phyloP scores from a whole-genome alignment of 2,329 filamentous ascomycete species.

The Ophiocordyceps robertsii region DNA sequence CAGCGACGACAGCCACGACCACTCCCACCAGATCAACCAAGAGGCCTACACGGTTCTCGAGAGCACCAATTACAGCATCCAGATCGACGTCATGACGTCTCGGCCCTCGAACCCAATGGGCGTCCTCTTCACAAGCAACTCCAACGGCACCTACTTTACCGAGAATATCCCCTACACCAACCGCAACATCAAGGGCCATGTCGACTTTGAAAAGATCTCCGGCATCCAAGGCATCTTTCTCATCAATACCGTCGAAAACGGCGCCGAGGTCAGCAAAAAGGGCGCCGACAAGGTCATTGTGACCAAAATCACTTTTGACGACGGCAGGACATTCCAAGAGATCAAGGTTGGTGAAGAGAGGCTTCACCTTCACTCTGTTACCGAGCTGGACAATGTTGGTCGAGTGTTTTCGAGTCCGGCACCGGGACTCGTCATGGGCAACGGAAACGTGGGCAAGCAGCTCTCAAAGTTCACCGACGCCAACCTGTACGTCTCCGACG shows the following conservation, averaged over 20 bases:
- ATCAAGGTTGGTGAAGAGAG: slow-evolving; percentile 55
- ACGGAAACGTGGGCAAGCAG: slow-evolving; percentile 74
- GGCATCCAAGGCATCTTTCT: slow-evolving; percentile 87
- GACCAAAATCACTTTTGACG: slow-evolving; percentile 86
- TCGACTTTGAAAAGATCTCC: slow-evolving; percentile 91
- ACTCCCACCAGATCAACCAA: slow-evolving; percentile 56
- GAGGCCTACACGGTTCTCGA: slow-evolving; percentile 89
- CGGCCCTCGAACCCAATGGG: slow-evolving; percentile 60
- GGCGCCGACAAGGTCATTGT: slow-evolving; percentile 52
- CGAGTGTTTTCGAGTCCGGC: slow-evolving; percentile 88
- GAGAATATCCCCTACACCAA: slow-evolving; percentile 89
- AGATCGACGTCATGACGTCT: slow-evolving; percentile 78
- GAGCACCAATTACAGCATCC: slow-evolving; percentile 95
- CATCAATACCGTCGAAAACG: slow-evolving; percentile 82
- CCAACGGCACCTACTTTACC: slow-evolving; percentile 91
- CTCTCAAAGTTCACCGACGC: slow-evolving; percentile 61
- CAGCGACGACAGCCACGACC: slow-evolving; percentile 59
- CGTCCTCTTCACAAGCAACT: slow-evolving; percentile 87
- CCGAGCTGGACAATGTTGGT: slow-evolving; percentile 67
- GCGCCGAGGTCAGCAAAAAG: slow-evolving; percentile 52
- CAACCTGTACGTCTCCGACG: slow-evolving; percentile 76
- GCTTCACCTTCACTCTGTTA: slow-evolving; percentile 87
- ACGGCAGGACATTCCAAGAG: slow-evolving; percentile 71
- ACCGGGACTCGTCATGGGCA: slow-evolving; percentile 84
- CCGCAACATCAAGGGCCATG: slow-evolving; percentile 57